phyloP scores from a whole-genome alignment of 2,329 filamentous ascomycete species.

The Penicillium sp. region DNA sequence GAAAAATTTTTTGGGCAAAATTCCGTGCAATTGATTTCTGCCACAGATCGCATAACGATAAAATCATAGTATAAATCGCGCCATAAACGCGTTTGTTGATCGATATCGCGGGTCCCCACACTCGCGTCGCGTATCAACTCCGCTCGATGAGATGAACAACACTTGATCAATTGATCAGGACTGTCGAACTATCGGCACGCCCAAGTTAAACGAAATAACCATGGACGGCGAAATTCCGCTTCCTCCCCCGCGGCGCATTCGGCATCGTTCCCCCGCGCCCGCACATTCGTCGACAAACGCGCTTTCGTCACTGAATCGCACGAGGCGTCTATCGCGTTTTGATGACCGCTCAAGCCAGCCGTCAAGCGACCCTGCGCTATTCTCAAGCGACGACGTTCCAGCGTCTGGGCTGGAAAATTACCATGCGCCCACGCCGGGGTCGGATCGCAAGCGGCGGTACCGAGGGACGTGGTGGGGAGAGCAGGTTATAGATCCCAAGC shows the following conservation, averaged over 20 bases:
- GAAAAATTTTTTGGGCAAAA: not conserved
- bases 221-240: slow-evolving; percentile 45
- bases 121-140: slow-evolving; percentile 23
- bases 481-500: slow-evolving; percentile 38
- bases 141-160: slow-evolving; percentile 3
- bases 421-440: slow-evolving; percentile 24
- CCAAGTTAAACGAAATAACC: not conserved
- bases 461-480: slow-evolving; percentile 50
- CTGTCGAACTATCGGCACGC: not conserved
- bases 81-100: slow-evolving; percentile 22
- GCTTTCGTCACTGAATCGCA: slow-evolving; percentile 24
- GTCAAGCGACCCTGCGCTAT: slow-evolving; percentile 49
- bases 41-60: not conserved
- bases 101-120: slow-evolving; percentile 21
- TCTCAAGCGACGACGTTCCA: slow-evolving; percentile 51
- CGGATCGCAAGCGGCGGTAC: slow-evolving; percentile 43
- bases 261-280: slow-evolving; percentile 35
- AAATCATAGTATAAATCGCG: slow-evolving; percentile 3
- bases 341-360: slow-evolving; percentile 42
- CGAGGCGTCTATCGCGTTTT: slow-evolving; percentile 32
- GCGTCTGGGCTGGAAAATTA: slow-evolving; percentile 50
- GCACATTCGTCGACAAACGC: slow-evolving; percentile 15
- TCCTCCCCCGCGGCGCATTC: slow-evolving; percentile 39
- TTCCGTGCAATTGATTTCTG: not conserved
- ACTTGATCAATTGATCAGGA: slow-evolving; percentile 1